Conservation (phyloP, 768 basidiomycete species). For the Naganishia friedmannii region DNA sequence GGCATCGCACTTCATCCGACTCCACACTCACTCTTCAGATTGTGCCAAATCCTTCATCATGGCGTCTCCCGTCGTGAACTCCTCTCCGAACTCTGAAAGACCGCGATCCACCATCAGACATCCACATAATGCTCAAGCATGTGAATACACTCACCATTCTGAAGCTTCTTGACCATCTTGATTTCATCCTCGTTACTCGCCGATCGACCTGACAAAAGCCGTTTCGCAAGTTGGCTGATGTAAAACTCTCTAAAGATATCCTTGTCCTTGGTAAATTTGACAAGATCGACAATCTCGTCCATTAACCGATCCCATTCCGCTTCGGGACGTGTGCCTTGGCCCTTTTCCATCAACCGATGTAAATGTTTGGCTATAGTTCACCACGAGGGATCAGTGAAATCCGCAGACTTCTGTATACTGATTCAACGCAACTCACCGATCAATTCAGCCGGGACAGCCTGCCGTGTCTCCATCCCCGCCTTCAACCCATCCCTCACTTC, state of each 20-base stretch:
- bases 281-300: conserved; percentile 68
- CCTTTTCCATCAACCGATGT: conserved; percentile 79
- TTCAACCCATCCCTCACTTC: conserved; percentile 46
- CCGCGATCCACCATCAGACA: conserved; percentile 14
- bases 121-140: background rate
- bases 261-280: conserved; percentile 81
- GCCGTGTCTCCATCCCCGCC: conserved; percentile 46
- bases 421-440: conserved; percentile 40
- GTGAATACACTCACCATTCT: conserved; percentile 62
- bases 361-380: conserved; percentile 67
- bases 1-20: no score
- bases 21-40: conserved; percentile 49
- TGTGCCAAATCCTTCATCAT: conserved; percentile 86
- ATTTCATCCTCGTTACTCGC: conserved; percentile 85
- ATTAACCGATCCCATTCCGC: conserved; percentile 63
- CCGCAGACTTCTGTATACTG: background rate
- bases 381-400: background rate
- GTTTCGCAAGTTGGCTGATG: conserved; percentile 79
- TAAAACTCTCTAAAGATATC: conserved; percentile 94
- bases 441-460: conserved; percentile 51
- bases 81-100: conserved; percentile 79
- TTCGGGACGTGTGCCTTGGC: conserved; percentile 69
- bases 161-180: conserved; percentile 76
- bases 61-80: conserved; percentile 87
- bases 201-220: conserved; percentile 75